Evolutionary conservation across 257 asterid genomes (phyloP).

Genomic region (Coffea eugenioides): DNA sequence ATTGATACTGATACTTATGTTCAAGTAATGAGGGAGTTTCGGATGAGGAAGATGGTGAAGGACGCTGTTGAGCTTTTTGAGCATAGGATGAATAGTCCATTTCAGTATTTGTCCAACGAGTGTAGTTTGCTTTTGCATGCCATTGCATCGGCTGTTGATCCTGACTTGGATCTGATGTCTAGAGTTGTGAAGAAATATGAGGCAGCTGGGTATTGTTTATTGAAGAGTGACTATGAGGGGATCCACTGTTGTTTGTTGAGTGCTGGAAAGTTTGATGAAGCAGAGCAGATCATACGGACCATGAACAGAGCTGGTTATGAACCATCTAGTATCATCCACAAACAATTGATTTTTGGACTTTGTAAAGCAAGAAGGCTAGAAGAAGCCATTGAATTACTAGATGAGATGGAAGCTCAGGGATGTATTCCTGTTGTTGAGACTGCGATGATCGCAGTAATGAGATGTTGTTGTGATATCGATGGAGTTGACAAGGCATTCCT

Average conservation of each 20-base stretch:
- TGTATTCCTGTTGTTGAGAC: slow-evolving; percentile 79
- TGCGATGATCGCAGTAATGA: slow-evolving; percentile 83
- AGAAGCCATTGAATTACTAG: slow-evolving; percentile 65
- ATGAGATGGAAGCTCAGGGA: slow-evolving; percentile 58
- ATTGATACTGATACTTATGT: slow-evolving; percentile 85
- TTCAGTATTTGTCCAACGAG: slow-evolving; percentile 63
- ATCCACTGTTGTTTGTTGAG: slow-evolving; percentile 76
- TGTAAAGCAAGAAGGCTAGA: slow-evolving; percentile 64
- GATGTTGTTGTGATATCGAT: slow-evolving; percentile 60
- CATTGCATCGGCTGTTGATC: slow-evolving; percentile 36
- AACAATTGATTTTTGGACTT: slow-evolving; percentile 77
- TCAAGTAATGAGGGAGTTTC: slow-evolving; percentile 75
- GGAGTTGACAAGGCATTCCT: slow-evolving; percentile 65
- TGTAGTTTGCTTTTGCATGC: slow-evolving; percentile 63
- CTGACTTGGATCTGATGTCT: slow-evolving; percentile 68
- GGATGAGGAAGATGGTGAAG: slow-evolving; percentile 60
- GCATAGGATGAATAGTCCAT: slow-evolving; percentile 88
- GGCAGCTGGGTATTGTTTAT: slow-evolving; percentile 54
- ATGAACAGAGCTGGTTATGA: slow-evolving; percentile 69
- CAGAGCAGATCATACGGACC: slow-evolving; percentile 59
- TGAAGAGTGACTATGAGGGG: slow-evolving; percentile 73
- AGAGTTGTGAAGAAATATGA: slow-evolving; percentile 71
- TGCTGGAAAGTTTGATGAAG: slow-evolving; percentile 78
- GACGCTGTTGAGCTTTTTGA: slow-evolving; percentile 81
- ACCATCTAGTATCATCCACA: slow-evolving; percentile 83